Base-by-base conservation (phyloP, 169 alveolate species). In the Toxoplasma gondii region DNA sequence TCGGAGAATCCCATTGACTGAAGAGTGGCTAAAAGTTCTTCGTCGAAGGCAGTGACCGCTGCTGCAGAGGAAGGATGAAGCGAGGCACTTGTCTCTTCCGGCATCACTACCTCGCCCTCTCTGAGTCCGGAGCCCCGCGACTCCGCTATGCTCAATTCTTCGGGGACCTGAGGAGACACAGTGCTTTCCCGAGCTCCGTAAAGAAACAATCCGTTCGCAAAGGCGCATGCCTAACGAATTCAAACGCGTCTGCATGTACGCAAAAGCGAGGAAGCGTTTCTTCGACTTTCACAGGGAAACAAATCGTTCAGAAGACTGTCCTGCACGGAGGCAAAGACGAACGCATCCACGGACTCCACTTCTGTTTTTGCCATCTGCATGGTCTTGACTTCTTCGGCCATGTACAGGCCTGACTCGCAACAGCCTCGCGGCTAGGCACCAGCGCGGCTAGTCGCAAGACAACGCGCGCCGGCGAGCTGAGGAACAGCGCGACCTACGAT, bases 71-170 rank as follows among this genome's bases (percentile, higher is more conserved):
- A 45, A 0, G 69, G 53, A 9, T n/a, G 1, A 9, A 36, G 53
- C 44, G 43, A 31, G 43, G 45, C 5, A 43, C 49, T 31, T 67
- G 70, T 69, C 70, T 88, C 90, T 36, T 91, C 95, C n/a, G 96
- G 96, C 54, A 94, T 90, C 67, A 36, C 91, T 29, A 34, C 69
- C 90, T 94, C 96, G 49, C 92, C 96, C 9, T 49, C 88, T 88
- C 92, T 93, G 38, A 91, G 94, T 36, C 96, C 96, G 10, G n/a
- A 64, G 36, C 93, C 95, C 38, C 95, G 93, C 12, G 84, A 64
- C 88, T 74, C 70, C 69, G 92, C 96, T 31, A 94, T 36, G 84
- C 70, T 58, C 31, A 94, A 53, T 70, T 94, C 96, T 83, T 69
- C 88, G 34, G 96, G 96, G 58, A 94, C 90, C 95, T 92, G 94